These are phyloP conservation scores for Morella rubra DNA, from an alignment of 306 rosid species.

Conservation along the genomic window DNA sequence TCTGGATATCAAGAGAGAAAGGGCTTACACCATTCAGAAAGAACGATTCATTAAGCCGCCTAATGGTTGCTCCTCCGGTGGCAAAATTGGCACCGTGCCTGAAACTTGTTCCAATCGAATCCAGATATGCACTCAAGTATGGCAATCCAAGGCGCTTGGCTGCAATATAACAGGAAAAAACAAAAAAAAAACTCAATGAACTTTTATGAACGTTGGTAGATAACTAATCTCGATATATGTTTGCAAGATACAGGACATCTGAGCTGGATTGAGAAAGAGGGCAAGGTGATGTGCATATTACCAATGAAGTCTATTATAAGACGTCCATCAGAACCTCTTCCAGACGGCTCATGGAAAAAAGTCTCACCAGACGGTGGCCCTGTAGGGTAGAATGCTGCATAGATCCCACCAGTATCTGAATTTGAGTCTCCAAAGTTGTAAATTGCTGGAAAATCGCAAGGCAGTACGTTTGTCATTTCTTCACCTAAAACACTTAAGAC, in stretches of 20 bases:
- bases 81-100: slow-evolving; percentile 88
- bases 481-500: slow-evolving; percentile 31
- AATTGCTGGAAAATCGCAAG: slow-evolving; percentile 56
- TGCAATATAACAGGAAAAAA: slow-evolving; percentile 25
- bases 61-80: slow-evolving; percentile 65
- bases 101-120: slow-evolving; percentile 71
- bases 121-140: slow-evolving; percentile 54
- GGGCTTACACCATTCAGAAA: slow-evolving; percentile 60
- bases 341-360: slow-evolving; percentile 55
- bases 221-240: not conserved
- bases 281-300: slow-evolving; percentile 10
- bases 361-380: slow-evolving; percentile 58
- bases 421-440: slow-evolving; percentile 79
- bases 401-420: slow-evolving; percentile 67
- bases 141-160: slow-evolving; percentile 58
- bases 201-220: not conserved
- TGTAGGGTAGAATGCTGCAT: slow-evolving; percentile 57
- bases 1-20: slow-evolving; percentile 65
- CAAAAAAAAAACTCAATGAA: not conserved
- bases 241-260: not conserved
- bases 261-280: no score
- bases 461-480: not conserved
- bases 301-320: slow-evolving; percentile 70
- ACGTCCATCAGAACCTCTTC: slow-evolving; percentile 70
- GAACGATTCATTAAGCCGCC: slow-evolving; percentile 49